Evolutionary conservation across 176 grass and related monocot species (phyloP).

Genomic region (Metroxylon sagu): DNA sequence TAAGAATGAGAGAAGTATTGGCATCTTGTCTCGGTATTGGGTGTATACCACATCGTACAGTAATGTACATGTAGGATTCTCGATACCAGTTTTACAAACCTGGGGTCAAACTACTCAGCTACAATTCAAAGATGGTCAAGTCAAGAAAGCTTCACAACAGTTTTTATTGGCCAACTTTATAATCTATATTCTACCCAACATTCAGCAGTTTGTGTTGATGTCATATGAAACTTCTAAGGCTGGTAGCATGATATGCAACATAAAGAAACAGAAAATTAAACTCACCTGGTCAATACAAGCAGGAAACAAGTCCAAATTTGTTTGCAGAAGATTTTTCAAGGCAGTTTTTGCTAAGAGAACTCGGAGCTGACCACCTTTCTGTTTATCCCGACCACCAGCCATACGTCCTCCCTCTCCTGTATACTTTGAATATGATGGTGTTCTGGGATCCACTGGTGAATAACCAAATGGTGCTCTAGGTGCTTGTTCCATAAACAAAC

Average conservation of each 20-base stretch:
- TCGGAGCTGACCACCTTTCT: conserved; percentile 65
- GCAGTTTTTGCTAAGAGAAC: conserved; percentile 90
- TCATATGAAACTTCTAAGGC: neutral
- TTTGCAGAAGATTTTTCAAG: conserved; percentile 81
- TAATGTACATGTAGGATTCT: too few species aligned
- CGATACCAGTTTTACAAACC: too few species aligned
- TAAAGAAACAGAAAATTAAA: conserved; percentile 16
- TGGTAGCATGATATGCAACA: conserved; percentile 1
- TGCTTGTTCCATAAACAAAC: conserved; percentile 59
- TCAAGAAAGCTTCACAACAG: too few species aligned
- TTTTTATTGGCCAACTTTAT: too few species aligned
- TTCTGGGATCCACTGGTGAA: conserved; percentile 82
- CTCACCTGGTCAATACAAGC: conserved; percentile 90
- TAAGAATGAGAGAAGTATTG: too few species aligned
- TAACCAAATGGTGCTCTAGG: conserved; percentile 65
- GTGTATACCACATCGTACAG: too few species aligned
- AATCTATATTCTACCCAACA: too few species aligned
- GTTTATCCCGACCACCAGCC: conserved; percentile 56
- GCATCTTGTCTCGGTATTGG: too few species aligned
- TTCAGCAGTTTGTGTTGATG: neutral
- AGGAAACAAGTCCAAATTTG: conserved; percentile 92
- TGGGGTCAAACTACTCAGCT: too few species aligned
- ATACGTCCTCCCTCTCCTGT: conserved; percentile 43
- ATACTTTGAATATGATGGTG: conserved; percentile 80
- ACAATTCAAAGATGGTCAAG: too few species aligned